Conservation (phyloP, 495 filamentous ascomycete species). For the Aspergillus heteromorphus region DNA sequence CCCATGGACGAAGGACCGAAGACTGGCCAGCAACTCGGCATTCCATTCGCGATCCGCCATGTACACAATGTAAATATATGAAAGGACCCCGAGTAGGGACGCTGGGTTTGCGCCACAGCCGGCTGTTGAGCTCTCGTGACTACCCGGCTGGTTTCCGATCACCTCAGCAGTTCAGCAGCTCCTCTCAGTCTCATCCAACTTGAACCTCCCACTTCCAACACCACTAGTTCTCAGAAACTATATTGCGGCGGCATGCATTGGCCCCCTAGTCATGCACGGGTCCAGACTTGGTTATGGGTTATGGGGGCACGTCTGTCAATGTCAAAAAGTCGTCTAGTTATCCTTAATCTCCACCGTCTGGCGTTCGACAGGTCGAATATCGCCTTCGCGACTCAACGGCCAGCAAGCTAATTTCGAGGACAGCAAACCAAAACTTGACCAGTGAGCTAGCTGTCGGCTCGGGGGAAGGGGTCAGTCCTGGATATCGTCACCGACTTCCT, state of each 20-base stretch:
- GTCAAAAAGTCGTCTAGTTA: not conserved
- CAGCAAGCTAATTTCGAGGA: not conserved
- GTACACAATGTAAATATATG: too few species aligned
- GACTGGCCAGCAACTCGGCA: too few species aligned
- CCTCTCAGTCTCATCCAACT: not conserved
- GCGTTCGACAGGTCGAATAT: conserved; percentile 1
- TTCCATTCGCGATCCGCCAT: too few species aligned
- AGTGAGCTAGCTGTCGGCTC: too few species aligned
- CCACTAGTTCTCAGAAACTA: not conserved
- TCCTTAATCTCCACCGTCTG: not conserved
- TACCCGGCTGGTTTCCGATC: not conserved
- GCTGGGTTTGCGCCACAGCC: not conserved
- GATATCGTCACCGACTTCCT: too few species aligned
- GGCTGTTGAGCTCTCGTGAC: not conserved
- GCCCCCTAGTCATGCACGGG: not conserved
- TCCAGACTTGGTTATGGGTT: not conserved
- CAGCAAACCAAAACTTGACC: too few species aligned
- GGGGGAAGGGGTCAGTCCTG: too few species aligned
- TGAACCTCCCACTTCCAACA: not conserved
- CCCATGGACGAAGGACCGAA: too few species aligned
- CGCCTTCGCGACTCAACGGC: not conserved
- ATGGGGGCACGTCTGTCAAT: not conserved
- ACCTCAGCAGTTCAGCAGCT: not conserved
- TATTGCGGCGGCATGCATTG: not conserved
- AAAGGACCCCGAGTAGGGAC: too few species aligned